Evolutionary conservation across 176 grass and related monocot species (phyloP).

Genomic region (Avena sativa): DNA sequence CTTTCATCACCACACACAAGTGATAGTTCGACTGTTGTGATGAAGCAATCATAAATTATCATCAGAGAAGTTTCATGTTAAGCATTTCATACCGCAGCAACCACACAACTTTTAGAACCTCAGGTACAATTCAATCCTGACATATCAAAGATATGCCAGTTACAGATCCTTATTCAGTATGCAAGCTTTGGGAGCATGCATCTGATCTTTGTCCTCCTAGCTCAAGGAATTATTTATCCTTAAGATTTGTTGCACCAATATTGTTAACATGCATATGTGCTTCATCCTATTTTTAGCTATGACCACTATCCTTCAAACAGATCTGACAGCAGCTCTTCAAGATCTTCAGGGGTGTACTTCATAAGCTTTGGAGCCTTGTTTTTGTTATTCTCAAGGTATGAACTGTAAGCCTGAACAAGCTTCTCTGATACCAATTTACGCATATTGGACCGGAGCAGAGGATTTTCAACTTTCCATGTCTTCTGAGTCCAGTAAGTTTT

Average conservation of each 20-base stretch:
- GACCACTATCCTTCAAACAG: constrained; percentile 26
- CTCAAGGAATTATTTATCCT: neutral
- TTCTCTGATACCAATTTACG: constrained; percentile 24
- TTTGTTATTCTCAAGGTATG: constrained; percentile 26
- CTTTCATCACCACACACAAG: neutral
- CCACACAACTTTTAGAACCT: neutral
- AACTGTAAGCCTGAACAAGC: constrained; percentile 16
- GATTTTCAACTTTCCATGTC: constrained; percentile 24
- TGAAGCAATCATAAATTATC: too few relatives aligned
- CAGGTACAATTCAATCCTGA: constrained; percentile 2
- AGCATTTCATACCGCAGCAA: neutral
- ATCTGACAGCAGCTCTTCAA: constrained; percentile 4
- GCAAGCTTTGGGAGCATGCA: neutral
- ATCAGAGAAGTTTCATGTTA: neutral
- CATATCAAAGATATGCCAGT: neutral
- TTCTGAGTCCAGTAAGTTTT: constrained; percentile 8
- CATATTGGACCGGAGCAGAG: constrained; percentile 4
- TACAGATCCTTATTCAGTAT: neutral
- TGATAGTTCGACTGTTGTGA: neutral
- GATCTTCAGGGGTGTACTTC: constrained; percentile 27
- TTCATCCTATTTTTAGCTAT: neutral
- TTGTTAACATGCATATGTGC: neutral
- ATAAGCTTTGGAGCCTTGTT: constrained; percentile 20
- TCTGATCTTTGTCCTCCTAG: neutral
- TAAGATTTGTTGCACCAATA: neutral